Base-by-base conservation (phyloP, 805 yeast genomes). In the Ogataea nakhonphanomensis region DNA sequence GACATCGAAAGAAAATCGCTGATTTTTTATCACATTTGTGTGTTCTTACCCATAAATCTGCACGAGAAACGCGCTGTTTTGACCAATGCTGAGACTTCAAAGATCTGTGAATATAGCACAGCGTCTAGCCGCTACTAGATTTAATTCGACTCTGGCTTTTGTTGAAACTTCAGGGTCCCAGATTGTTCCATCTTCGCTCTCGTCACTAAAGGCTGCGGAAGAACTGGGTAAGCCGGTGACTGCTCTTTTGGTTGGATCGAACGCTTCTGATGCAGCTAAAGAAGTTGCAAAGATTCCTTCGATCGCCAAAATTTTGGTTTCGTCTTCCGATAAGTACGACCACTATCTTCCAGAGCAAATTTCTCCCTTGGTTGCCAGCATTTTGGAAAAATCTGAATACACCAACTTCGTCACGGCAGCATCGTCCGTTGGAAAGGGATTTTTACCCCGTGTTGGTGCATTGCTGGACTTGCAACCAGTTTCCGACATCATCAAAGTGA, bases 361-460 rank as follows among this genome's bases (percentile, higher is more conserved):
- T 33, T 71, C 95, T 5, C 89, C 93, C n/a, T 65, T 88, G 40
- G 43, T 78, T 53, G 68, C 70, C 48, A 63, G 71, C 45, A 54
- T 76, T 30, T 60, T 81, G 36, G 64, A 68, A 48, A 62, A 48
- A 39, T 66, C 55, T 29, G 73, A 67, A 22, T 74, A 69, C 64
- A 76, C 84, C 11, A 95, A 89, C 61, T 80, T 93, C 43, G 67
- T 91, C 13, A 78, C 83, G 9, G 78, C 95, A 4, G 85, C 91
- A 28, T 80, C 95, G n/a, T 79, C 95, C 1, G 81, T 82, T 15
- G 96, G 97, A 36, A 89, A 90, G 62, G 83, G 83, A 45, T 67
- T 90, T 24, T 66, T 93, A 34, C 98, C 99, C 28, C 74, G 98
- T 50, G 72, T 84, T 15, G 95, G 87, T 25, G 96, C 96, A 1